Evolutionary conservation across 192 early-diverging fungal species (phyloP), one percentile per base, ranked within the genome.

Genomic region (Dissophora globulifera): DNA sequence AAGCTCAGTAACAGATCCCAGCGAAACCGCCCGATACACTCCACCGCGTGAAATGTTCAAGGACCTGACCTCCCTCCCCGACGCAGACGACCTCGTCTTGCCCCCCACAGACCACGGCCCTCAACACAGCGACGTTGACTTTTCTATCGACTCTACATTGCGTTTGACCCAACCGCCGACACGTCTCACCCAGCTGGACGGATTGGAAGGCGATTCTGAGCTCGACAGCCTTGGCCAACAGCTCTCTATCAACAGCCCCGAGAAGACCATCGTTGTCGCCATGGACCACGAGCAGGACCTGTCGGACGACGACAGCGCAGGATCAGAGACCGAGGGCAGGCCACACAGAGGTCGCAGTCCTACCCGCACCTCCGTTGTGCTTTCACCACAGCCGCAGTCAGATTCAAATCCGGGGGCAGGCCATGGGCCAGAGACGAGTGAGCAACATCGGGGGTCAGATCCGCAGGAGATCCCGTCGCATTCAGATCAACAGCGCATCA

Each of bases 21-120:
- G 56, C 35, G 72, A 76, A 38, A 64, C 63, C 33, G 72, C 72
- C 2, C 49, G 72, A 33, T 76, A 76, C 49, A 76, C 72, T 7
- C 72, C 72, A 15, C 72, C 72, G 2, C 26, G 72, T 29, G 72
- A 76, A 31, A 76, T 76, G 72, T 76, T 76, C 50, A 64, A 45
- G 30, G 31, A 56, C 26, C 29, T 31, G 2, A 43, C 25, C 27
- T 17, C 52, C 9, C 47, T 25, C 38, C 16, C 20, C 12, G 57
- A 59, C 17, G 17, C 40, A 12, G 62, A 69, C n/a, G 67, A 69
- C 49, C 7, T 49, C 3, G 2, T 38, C 26, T 41, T 55, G 2
- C 31, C 26, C 0, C 40, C 57, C 10, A 51, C 66, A 13, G 47
- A 57, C n/a, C 23, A 20, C 26, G 25, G 61, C 20, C 20, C 42